phyloP scores from a whole-genome alignment of 164 flowering plant species.

The Macadamia tetraphylla region DNA sequence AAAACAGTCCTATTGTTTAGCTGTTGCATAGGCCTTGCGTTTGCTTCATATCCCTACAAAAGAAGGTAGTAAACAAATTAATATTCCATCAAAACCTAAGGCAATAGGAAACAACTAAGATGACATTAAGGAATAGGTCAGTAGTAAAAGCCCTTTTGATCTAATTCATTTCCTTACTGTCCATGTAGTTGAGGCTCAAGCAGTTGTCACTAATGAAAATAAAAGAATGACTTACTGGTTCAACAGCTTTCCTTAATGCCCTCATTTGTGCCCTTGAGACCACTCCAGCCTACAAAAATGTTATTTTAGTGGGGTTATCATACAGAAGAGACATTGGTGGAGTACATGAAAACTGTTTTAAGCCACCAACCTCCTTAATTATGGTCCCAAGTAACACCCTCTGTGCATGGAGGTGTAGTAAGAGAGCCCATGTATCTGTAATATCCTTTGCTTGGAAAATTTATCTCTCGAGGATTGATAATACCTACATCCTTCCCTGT shows the following conservation, averaged over 20 bases:
- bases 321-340: neutral
- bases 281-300: constrained; percentile 45
- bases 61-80: no score
- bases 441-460: constrained; percentile 43
- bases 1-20: constrained; percentile 24
- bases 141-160: no score
- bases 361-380: constrained; percentile 36
- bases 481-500: constrained; percentile 33
- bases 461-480: constrained; percentile 50
- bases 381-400: constrained; percentile 74
- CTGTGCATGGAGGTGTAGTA: constrained; percentile 71
- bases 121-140: no score
- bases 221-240: constrained; percentile 44
- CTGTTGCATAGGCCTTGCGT: constrained; percentile 49
- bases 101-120: no score
- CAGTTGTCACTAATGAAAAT: no score
- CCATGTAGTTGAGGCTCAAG: no score
- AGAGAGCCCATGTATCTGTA: constrained; percentile 71
- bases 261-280: constrained; percentile 56
- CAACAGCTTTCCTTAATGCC: constrained; percentile 42
- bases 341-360: neutral
- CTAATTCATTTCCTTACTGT: no score
- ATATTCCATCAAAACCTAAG: no score
- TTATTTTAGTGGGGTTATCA: no score
- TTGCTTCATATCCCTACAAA: constrained; percentile 38